These are phyloP conservation scores for Zymoseptoria ardabiliae DNA, from an alignment of 2,329 filamentous ascomycete genomes.

Conservation along the genomic window DNA sequence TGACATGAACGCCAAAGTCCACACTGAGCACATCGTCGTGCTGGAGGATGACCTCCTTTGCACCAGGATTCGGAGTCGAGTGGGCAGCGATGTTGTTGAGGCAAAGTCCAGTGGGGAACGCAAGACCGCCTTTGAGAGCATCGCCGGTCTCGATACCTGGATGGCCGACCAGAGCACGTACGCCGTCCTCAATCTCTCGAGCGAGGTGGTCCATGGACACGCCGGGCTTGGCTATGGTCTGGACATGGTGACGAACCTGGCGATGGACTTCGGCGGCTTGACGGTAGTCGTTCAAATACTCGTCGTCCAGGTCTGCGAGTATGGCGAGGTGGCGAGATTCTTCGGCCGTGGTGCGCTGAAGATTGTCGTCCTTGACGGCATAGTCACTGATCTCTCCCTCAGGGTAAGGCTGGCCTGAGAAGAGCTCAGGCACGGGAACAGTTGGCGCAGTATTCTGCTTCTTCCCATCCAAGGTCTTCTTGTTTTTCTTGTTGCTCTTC, in stretches of 20 bases:
- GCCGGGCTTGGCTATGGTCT: slow-evolving; percentile 69
- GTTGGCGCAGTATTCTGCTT: slow-evolving; percentile 74
- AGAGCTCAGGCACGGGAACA: slow-evolving; percentile 65
- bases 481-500: slow-evolving; percentile 46
- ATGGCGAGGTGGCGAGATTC: slow-evolving; percentile 65
- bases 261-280: slow-evolving; percentile 83
- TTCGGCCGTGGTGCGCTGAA: slow-evolving; percentile 71
- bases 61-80: slow-evolving; percentile 80
- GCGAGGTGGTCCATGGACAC: slow-evolving; percentile 75
- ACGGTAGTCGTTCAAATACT: slow-evolving; percentile 74
- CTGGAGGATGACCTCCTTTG: slow-evolving; percentile 66
- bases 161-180: slow-evolving; percentile 69
- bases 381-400: slow-evolving; percentile 75
- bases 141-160: slow-evolving; percentile 71
- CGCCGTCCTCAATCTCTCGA: slow-evolving; percentile 77
- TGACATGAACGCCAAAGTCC: slow-evolving; percentile 65
- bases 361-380: slow-evolving; percentile 74
- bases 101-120: slow-evolving; percentile 77
- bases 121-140: slow-evolving; percentile 70
- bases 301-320: slow-evolving; percentile 66
- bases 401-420: slow-evolving; percentile 65
- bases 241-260: slow-evolving; percentile 76
- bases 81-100: slow-evolving; percentile 81
- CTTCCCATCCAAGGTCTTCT: slow-evolving; percentile 75
- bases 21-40: slow-evolving; percentile 66